phyloP scores from a whole-genome alignment of 495 filamentous ascomycete genomes.

The Tuber microsphaerosporum region DNA sequence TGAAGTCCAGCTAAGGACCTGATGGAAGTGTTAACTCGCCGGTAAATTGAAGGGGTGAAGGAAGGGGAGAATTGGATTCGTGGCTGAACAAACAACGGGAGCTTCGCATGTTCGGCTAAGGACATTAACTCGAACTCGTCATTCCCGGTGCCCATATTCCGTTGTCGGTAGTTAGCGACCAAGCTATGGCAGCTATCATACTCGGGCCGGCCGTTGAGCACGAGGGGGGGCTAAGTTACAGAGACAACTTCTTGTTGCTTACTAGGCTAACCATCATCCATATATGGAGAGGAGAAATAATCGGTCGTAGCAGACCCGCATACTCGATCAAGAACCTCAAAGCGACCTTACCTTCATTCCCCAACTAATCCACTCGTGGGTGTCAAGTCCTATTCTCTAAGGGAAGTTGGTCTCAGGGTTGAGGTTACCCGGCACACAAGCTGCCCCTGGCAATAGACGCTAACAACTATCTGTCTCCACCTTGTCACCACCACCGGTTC shows the following conservation, averaged over 20 bases:
- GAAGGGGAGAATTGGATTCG: not conserved
- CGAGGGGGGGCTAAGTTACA: not conserved
- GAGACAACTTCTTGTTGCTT: not conserved
- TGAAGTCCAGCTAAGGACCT: not conserved
- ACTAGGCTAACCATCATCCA: not conserved
- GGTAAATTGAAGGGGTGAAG: not conserved
- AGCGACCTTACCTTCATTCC: not conserved
- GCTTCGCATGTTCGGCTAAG: not conserved
- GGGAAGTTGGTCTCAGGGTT: not conserved
- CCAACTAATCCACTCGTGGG: not conserved
- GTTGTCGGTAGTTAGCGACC: not conserved
- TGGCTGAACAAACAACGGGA: not conserved
- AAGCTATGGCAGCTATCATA: not conserved
- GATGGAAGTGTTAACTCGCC: not conserved
- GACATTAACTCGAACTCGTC: not conserved
- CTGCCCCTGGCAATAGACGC: not conserved
- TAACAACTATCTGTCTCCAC: not conserved
- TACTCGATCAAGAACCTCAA: not conserved
- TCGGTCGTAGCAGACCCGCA: not conserved
- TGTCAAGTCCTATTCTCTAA: not conserved
- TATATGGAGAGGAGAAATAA: not conserved
- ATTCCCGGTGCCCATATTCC: not conserved
- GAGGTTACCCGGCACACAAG: not conserved
- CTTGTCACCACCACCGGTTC: not conserved
- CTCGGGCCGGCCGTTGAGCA: not conserved